phyloP scores from a whole-genome alignment of 179 eudicot genomes.

The Vitellaria paradoxa region DNA sequence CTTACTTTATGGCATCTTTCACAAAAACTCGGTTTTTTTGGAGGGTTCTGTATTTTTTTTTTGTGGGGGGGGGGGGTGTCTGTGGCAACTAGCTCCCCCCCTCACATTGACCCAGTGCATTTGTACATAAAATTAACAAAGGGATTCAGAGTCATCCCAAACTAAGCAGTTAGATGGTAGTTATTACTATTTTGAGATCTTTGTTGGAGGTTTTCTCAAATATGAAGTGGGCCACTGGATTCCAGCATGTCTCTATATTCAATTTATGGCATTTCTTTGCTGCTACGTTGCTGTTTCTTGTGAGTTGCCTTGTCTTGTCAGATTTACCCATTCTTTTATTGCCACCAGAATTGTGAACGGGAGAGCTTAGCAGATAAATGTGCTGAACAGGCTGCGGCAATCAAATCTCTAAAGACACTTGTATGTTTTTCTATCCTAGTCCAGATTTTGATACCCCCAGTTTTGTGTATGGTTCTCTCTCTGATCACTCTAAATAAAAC shows the following conservation, averaged over 20 bases:
- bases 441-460: background rate
- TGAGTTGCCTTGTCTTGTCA: background rate
- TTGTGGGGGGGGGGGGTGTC: no score
- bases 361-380: conserved; percentile 62
- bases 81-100: no score
- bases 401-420: conserved; percentile 61
- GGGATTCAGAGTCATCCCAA: background rate
- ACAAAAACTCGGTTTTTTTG: no score
- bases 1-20: no score
- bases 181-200: background rate
- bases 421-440: conserved; percentile 41
- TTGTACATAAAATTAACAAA: no score
- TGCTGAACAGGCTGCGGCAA: conserved; percentile 53
- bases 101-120: no score
- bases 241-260: background rate
- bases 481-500: background rate
- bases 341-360: conserved; percentile 63
- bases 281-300: background rate
- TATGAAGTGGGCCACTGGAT: background rate
- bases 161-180: background rate
- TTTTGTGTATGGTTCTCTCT: background rate
- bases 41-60: no score
- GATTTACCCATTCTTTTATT: conserved; percentile 18
- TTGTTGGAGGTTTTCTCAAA: background rate
- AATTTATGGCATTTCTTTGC: background rate